Conservation (phyloP, 176 grass and related monocot species). For the Aegilops longissima region DNA sequence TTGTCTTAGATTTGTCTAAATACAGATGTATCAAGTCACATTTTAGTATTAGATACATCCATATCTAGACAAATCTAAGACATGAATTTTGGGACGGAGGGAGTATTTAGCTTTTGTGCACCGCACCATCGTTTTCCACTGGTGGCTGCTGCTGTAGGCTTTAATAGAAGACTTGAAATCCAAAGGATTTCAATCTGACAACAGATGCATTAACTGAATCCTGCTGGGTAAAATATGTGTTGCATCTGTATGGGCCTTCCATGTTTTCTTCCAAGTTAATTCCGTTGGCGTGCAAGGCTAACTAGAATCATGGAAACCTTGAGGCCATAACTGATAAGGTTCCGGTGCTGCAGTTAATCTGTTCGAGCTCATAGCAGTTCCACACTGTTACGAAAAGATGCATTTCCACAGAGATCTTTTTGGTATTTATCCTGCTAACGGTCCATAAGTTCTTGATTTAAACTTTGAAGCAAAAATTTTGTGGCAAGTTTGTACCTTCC, state of each 20-base stretch:
- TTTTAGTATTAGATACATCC: no score
- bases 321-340: no score
- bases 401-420: not conserved
- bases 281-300: not conserved
- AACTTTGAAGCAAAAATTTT: not conserved
- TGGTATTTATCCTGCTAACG: not conserved
- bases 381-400: no score
- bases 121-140: not conserved
- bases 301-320: no score
- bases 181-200: no score
- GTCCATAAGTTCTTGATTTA: not conserved
- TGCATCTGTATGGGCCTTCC: not conserved
- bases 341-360: no score
- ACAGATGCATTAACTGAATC: conserved; percentile 57
- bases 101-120: not conserved
- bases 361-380: no score
- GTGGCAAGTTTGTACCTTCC: conserved; percentile 13
- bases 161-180: conserved; percentile 65
- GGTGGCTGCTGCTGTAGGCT: conserved; percentile 31
- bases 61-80: no score
- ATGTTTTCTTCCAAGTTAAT: not conserved
- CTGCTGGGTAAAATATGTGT: conserved; percentile 68
- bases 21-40: no score
- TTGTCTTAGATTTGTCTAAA: no score
- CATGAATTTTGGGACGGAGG: no score